phyloP scores from a whole-genome alignment of 129 eudicot genomes.

The Oenanthe sinensis region DNA sequence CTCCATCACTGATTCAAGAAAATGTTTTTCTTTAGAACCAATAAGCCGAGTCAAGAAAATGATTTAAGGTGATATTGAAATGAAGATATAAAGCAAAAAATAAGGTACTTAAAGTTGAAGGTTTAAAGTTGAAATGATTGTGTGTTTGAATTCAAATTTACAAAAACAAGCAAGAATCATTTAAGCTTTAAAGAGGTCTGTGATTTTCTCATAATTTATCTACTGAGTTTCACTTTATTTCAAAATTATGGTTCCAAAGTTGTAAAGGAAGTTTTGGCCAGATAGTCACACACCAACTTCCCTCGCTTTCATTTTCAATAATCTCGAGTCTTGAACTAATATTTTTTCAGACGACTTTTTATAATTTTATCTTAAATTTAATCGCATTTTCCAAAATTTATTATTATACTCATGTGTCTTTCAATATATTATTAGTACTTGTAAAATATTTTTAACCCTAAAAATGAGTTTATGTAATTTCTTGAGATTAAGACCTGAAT shows the following conservation, averaged over 20 bases:
- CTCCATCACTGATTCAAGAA: constrained; percentile 20
- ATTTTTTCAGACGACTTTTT: too few relatives aligned
- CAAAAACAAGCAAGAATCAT: not conserved
- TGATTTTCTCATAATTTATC: not conserved
- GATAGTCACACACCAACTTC: not conserved
- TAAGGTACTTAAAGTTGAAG: not conserved
- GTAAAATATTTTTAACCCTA: too few relatives aligned
- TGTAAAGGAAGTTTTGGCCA: not conserved
- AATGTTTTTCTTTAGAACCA: constrained; percentile 2
- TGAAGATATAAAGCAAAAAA: not conserved
- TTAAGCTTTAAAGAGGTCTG: not conserved
- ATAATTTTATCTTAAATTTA: too few relatives aligned
- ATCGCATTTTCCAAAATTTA: too few relatives aligned
- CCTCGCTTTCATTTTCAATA: not conserved
- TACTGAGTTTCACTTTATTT: not conserved
- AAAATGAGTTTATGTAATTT: too few relatives aligned
- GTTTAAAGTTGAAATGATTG: not conserved
- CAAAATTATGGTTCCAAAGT: not conserved
- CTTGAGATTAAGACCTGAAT: too few relatives aligned
- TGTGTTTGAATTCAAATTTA: not conserved
- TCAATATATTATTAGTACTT: too few relatives aligned
- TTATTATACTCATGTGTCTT: too few relatives aligned
- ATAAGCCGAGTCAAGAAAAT: not conserved
- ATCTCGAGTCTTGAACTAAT: not conserved
- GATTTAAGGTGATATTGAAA: not conserved